These are phyloP conservation scores for Leccinum proliferum DNA, from an alignment of 1,284 basidiomycete species.

Conservation along the genomic window DNA sequence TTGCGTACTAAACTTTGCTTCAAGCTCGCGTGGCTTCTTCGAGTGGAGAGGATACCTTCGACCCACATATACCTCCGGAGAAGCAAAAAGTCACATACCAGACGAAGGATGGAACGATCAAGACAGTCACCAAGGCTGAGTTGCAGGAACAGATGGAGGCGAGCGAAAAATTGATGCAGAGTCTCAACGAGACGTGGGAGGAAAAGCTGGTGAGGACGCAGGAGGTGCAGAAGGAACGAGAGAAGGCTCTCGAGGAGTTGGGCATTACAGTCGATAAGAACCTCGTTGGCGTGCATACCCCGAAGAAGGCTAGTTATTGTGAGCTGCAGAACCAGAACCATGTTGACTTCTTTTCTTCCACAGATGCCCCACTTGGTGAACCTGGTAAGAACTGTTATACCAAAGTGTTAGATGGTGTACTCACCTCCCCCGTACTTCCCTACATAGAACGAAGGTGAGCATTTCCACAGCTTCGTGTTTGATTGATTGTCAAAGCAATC, in stretches of 20 bases:
- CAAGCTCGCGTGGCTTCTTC: conserved; percentile 67
- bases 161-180: conserved; percentile 96
- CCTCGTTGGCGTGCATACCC: conserved; percentile 94
- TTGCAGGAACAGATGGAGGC: conserved; percentile 96
- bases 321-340: conserved; percentile 5
- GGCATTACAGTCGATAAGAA: conserved; percentile 98
- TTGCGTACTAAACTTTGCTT: conserved; percentile 7
- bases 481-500: conserved; percentile 16
- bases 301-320: conserved; percentile 71
- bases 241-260: conserved; percentile 95
- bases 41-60: conserved; percentile 71
- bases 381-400: conserved; percentile 52
- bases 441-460: conserved; percentile 71
- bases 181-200: conserved; percentile 97
- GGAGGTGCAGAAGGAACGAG: conserved; percentile 93
- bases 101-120: conserved; percentile 90
- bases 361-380: conserved; percentile 95
- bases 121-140: conserved; percentile 95
- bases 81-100: conserved; percentile 95
- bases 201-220: conserved; percentile 92
- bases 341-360: conserved; percentile 12
- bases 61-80: conserved; percentile 87
- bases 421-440: conserved; percentile 9
- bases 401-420: conserved; percentile 9
- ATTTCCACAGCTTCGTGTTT: conserved; percentile 4